phyloP scores from a whole-genome alignment of 495 filamentous ascomycete species.

The Hypoxylon trugodes region DNA sequence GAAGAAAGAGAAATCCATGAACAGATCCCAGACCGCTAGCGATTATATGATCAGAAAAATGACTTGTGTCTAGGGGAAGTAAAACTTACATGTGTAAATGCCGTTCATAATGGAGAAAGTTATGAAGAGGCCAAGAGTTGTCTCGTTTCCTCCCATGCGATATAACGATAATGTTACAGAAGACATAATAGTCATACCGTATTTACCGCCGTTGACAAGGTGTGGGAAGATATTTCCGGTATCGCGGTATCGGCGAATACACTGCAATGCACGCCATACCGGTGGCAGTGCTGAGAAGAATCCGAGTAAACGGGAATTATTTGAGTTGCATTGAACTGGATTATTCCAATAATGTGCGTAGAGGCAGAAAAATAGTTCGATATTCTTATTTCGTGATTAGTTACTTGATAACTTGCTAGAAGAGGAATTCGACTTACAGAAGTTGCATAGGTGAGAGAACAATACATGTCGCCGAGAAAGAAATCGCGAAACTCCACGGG shows the following conservation, averaged over 20 bases:
- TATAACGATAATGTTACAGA: conserved; percentile 81
- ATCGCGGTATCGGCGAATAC: conserved; percentile 87
- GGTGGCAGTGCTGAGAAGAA: conserved; percentile 87
- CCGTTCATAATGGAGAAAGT: conserved; percentile 80
- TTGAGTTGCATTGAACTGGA: conserved; percentile 82
- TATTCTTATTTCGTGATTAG: conserved; percentile 64
- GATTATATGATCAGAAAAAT: conserved; percentile 4
- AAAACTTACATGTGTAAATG: conserved; percentile 74
- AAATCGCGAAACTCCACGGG: conserved; percentile 97
- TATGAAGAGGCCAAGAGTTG: conserved; percentile 73
- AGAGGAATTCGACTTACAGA: conserved; percentile 66
- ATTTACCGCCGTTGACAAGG: conserved; percentile 91
- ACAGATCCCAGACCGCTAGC: conserved; percentile 88
- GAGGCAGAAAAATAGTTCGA: conserved; percentile 93
- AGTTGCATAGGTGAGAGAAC: conserved; percentile 88
- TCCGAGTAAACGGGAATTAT: conserved; percentile 81
- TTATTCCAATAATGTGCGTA: conserved; percentile 79
- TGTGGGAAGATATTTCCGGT: conserved; percentile 91
- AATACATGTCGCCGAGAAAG: conserved; percentile 97
- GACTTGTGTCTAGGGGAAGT: neutral
- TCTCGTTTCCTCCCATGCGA: conserved; percentile 69
- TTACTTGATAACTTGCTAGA: no score
- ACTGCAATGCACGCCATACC: conserved; percentile 90
- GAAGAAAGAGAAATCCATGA: conserved; percentile 92
- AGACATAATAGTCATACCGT: conserved; percentile 81